Base-by-base conservation (phyloP, 495 filamentous ascomycete genomes). In the Pyrenopolyporus hunteri region DNA sequence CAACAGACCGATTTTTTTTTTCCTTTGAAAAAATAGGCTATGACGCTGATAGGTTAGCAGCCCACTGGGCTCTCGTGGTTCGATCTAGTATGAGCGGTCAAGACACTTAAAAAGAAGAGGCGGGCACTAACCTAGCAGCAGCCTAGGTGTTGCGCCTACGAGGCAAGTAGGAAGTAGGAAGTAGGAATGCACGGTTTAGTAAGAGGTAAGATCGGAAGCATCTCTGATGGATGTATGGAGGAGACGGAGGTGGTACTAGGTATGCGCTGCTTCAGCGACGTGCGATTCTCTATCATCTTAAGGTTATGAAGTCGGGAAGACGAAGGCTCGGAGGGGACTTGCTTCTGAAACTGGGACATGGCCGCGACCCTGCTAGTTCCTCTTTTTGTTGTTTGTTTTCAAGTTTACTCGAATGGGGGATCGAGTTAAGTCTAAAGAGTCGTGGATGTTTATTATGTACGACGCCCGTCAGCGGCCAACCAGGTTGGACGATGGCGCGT, bases 21-120 rank as follows among this genome's bases (percentile, higher is more conserved):
- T n/a, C n/a, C n/a, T n/a, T n/a, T n/a, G n/a, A 51, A 65, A 54
- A 61, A 66, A 42, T 62, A 66, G 57, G 25, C 39, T 33, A 50
- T 33, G 47, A 60, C 31, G 49, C 54, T 66, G 44, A 44, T 54
- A 66, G 54, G 61, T 56, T 58, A 51, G 9, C 43, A 35, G 33
- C 35, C 37, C 45, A 63, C 51, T 66, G 51, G 53, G 54, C 26
- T 33, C 32, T 44, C 48, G 44, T 63, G 49, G 58, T 59, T 55
- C 61, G 62, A 66, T 64, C 59, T 63, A 53, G 43, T 44, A 47
- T 66, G 59, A 71, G 69, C 69, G 66, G 66, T 69, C 69, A 69
- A 71, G 66, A 71, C 53, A 66, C 35, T 44, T 39, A 45, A 46
- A 9, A 26, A 44, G 25, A 10, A 45, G 20, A 45, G 22, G 20